Evolutionary conservation across 148 eudicot species (phyloP), one percentile per base, ranked within the genome.

Genomic region (Simmondsia chinensis): DNA sequence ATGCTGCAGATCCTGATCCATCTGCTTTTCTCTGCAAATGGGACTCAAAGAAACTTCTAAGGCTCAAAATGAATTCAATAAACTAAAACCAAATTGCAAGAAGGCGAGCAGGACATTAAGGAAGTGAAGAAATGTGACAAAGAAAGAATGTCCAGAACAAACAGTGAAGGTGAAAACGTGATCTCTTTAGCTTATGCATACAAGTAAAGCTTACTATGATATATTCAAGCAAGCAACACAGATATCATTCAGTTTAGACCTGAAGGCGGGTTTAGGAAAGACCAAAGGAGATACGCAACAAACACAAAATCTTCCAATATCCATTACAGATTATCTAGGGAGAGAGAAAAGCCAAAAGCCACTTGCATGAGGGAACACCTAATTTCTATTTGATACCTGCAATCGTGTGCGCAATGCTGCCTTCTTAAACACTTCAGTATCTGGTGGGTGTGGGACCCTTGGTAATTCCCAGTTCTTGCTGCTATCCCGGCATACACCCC

Each of bases 361-460:
- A 6, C 28, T 36, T 24, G 19, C 20, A 41, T 25, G 4, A 20
- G 27, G 11, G 17, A 39, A 48, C 8, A 21, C 14, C 13, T 20
- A 21, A 31, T 43, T 29, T 7, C 26, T 9, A 27, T 32, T 29
- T 44, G 33, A 18, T 83, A 88, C 97, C 97, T 89, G 80, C 52
- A 93, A 57, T 8, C 34, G 53, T 27, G 99, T 86, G 49, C 74
- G 78, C 76, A 93, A 50, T 17, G 99, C 99, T 58, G 82, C 86
- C 22, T 75, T 82, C 76, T 86, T 86, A 64, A 79, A 82, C 17
- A 50, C 55, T 62, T 58, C 59, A 26, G 96, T 86, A 47, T 80
- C 63, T 57, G 74, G 70, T 56, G 96, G 95, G 76, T 65, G 76
- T 17, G 96, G 83, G 32, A 59, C 67, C 20, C 50, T 58, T 29